Base-by-base conservation (phyloP, 202 grass and related monocot genomes). In the Miscanthus sacchariflorus region DNA sequence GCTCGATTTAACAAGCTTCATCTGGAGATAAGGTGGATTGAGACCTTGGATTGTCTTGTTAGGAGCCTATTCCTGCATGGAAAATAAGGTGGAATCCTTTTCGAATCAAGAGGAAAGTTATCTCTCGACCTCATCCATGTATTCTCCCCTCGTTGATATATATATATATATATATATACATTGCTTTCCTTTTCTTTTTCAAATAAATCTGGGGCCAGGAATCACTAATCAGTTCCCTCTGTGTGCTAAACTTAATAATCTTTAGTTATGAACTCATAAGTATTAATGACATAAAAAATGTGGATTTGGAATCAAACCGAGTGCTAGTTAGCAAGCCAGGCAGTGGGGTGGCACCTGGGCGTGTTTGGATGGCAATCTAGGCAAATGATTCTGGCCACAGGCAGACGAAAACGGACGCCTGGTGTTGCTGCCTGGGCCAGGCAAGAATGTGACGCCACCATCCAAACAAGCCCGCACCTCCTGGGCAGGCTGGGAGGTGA, bases 181-280 rank as follows among this genome's bases (percentile, higher is more conserved):
- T 30, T 5, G 12, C 64, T 30, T 67, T 67, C 5, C 7, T 67
- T 67, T 30, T 11, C 5, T 14, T 30, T 30, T 67, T 63, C 59
- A 63, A 67, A 67, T 67, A 67, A 67, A 15, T 33, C 64, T 67
- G 5, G 24, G 25, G 5, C 4, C 27, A 15, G 1, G 25, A 67
- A 63, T 63, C n/a, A 63, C n/a, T 63, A 63, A 63, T 63, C 59
- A 63, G 59, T 24, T 63, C n/a, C 59, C 59, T 67, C 11, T 67
- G 27, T 67, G 4, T 67, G 25, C 24, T 30, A 30, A 67, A 67
- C 12, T 67, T 67, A 11, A 67, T 67, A 67, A 30, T 67, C 12
- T 30, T 28, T 30, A 30, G 25, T 67, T 12, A 30, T 30, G 64
- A 11, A 30, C 5, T 67, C 64, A 14, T 28, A 66, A 66, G 12